A percentile compares a stretch with the other conserved stretches of the same genome.
phyloP scores from a whole-genome alignment of 1,284 basidiomycete species.

The Marasmius tenuissimus region DNA sequence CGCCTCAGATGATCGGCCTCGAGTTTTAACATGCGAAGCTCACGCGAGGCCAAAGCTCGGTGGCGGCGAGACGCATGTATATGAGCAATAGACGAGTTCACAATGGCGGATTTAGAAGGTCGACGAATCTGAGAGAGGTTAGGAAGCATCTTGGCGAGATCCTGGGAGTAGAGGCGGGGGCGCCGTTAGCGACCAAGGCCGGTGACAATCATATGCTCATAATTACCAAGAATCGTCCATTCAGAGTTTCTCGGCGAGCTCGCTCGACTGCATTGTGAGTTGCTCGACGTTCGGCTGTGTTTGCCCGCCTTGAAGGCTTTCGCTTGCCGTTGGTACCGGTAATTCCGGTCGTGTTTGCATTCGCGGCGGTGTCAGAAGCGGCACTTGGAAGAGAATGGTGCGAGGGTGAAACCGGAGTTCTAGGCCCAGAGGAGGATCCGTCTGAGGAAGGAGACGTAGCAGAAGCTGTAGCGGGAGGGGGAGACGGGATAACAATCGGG shows the following conservation, averaged over 20 bases:
- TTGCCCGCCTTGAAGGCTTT: constrained; percentile 80
- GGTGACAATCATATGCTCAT: constrained; percentile 10
- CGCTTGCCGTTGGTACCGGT: constrained; percentile 48
- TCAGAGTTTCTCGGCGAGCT: constrained; percentile 87
- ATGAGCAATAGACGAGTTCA: constrained; percentile 88
- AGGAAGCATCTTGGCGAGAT: constrained; percentile 85
- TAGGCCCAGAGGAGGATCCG: constrained; percentile 23
- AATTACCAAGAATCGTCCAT: constrained; percentile 83
- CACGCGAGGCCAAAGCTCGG: constrained; percentile 73
- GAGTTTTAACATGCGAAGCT: constrained; percentile 72
- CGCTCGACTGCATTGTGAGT: constrained; percentile 96
- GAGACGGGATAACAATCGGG: constrained; percentile 35
- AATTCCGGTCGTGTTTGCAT: not conserved
- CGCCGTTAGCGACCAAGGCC: constrained; percentile 4
- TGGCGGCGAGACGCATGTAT: constrained; percentile 81
- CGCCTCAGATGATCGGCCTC: constrained; percentile 83
- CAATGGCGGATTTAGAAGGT: constrained; percentile 93
- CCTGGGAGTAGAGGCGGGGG: constrained; percentile 40
- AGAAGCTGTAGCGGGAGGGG: constrained; percentile 22
- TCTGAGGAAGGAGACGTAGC: constrained; percentile 24
- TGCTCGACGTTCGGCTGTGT: constrained; percentile 91
- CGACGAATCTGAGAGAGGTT: constrained; percentile 88
- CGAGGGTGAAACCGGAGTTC: constrained; percentile 16
- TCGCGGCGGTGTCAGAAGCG: not conserved
- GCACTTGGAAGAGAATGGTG: not conserved